Conservation (phyloP, 106 monocot species). For the Apostasia ramifera region DNA sequence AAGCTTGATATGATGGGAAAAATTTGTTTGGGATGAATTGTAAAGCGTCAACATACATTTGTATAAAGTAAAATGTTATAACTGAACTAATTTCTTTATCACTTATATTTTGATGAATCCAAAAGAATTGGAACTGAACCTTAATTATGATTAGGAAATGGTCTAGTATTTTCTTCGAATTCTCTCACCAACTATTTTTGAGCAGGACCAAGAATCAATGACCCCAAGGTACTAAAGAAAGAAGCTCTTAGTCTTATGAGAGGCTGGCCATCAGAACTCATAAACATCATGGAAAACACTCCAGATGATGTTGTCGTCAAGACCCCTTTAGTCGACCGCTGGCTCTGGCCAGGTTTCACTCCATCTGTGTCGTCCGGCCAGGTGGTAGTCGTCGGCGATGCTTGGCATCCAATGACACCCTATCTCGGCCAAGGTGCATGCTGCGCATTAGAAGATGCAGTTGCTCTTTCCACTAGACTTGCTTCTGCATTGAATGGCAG, state of each 20-base stretch:
- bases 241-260: constrained; percentile 58
- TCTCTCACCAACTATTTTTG: background rate
- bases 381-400: constrained; percentile 74
- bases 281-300: constrained; percentile 51
- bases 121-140: no score
- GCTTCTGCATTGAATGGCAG: constrained; percentile 13
- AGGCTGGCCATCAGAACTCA: constrained; percentile 59
- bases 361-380: constrained; percentile 39
- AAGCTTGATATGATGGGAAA: no score
- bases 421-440: constrained; percentile 91
- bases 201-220: constrained; percentile 40
- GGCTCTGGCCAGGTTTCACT: constrained; percentile 77
- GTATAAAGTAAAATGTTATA: no score
- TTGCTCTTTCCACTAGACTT: constrained; percentile 59
- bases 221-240: constrained; percentile 47
- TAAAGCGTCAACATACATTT: no score
- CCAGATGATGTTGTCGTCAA: constrained; percentile 45
- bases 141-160: no score
- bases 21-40: no score
- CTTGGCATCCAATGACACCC: constrained; percentile 99
- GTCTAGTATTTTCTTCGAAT: no score
- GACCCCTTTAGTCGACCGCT: constrained; percentile 82
- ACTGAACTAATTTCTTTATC: no score
- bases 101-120: no score
- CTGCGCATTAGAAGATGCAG: constrained; percentile 80